Evolutionary conservation across 805 yeast genomes (phyloP).

Genomic region (Starmerella etchellsii): DNA sequence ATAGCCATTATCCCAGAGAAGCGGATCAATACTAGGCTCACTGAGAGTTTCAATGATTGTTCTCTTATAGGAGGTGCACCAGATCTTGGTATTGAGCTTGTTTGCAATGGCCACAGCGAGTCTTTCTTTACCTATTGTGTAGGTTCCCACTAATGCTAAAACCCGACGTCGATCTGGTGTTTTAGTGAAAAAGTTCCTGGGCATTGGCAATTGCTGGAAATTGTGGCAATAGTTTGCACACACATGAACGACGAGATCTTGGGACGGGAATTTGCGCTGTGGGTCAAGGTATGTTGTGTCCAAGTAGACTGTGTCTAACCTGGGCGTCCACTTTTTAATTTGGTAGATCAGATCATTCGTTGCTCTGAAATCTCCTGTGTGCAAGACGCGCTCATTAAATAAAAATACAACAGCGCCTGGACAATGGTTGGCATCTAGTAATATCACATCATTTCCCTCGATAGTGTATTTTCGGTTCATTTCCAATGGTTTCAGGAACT

Average conservation of each 20-base stretch:
- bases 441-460: conserved; percentile 39
- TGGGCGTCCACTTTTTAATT: conserved; percentile 5
- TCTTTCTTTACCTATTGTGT: conserved; percentile 85
- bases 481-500: conserved; percentile 34
- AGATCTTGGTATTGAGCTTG: conserved; percentile 26
- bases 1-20: conserved; percentile 35
- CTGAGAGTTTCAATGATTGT: conserved; percentile 36
- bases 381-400: conserved; percentile 46
- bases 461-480: conserved; percentile 29
- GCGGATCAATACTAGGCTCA: conserved; percentile 29
- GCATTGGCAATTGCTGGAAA: conserved; percentile 26
- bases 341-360: conserved; percentile 35
- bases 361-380: conserved; percentile 91
- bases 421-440: conserved; percentile 85
- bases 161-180: conserved; percentile 26
- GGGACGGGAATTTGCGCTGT: conserved; percentile 62
- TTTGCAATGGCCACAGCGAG: conserved; percentile 45
- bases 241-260: conserved; percentile 48
- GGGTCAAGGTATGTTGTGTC: conserved; percentile 88
- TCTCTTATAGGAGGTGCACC: conserved; percentile 38
- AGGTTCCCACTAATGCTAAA: conserved; percentile 67
- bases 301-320: conserved; percentile 43
- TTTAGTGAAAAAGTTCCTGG: conserved; percentile 17
- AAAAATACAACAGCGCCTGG: conserved; percentile 85
- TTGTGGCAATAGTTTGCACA: conserved; percentile 42